Evolutionary conservation across 2,329 filamentous ascomycete genomes (phyloP).

Genomic region (Myriangium duriaei): DNA sequence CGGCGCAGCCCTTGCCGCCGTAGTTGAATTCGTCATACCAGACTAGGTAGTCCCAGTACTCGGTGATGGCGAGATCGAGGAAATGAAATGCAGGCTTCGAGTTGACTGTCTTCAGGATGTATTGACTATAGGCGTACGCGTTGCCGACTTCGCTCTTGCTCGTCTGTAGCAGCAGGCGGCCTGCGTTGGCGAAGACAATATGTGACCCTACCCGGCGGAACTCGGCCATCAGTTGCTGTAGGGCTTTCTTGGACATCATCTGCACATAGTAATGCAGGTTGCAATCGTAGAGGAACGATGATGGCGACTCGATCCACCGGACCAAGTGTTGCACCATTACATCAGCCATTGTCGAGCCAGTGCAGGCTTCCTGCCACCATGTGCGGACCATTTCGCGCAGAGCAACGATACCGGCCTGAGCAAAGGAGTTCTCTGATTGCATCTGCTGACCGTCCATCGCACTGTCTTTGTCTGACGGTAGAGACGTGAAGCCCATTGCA

Average conservation of each 20-base stretch:
- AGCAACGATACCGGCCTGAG: slow-evolving; percentile 80
- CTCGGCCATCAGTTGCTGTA: slow-evolving; percentile 93
- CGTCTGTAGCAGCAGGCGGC: slow-evolving; percentile 81
- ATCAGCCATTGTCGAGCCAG: slow-evolving; percentile 77
- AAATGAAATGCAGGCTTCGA: slow-evolving; percentile 93
- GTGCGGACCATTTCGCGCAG: slow-evolving; percentile 96
- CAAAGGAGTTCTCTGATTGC: slow-evolving; percentile 80
- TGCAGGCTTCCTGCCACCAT: slow-evolving; percentile 83
- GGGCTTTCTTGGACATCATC: slow-evolving; percentile 95
- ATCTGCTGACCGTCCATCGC: slow-evolving; percentile 43
- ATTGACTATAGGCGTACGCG: slow-evolving; percentile 91
- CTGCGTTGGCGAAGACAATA: slow-evolving; percentile 86
- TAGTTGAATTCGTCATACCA: slow-evolving; percentile 99
- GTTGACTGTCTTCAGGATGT: slow-evolving; percentile 95
- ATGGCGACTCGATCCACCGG: slow-evolving; percentile 88
- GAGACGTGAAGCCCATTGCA: slow-evolving; percentile 60
- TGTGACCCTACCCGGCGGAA: slow-evolving; percentile 92
- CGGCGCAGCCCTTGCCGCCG: slow-evolving; percentile 78
- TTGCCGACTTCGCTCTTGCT: slow-evolving; percentile 95
- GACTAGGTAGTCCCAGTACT: slow-evolving; percentile 98
- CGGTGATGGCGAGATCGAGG: slow-evolving; percentile 90
- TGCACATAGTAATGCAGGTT: slow-evolving; percentile 95
- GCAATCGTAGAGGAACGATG: slow-evolving; percentile 89
- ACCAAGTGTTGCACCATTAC: slow-evolving; percentile 95
- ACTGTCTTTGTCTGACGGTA: slow-evolving; percentile 2